These are phyloP conservation scores for Kuraishia borneana DNA, from an alignment of 805 yeast species.

Conservation along the genomic window DNA sequence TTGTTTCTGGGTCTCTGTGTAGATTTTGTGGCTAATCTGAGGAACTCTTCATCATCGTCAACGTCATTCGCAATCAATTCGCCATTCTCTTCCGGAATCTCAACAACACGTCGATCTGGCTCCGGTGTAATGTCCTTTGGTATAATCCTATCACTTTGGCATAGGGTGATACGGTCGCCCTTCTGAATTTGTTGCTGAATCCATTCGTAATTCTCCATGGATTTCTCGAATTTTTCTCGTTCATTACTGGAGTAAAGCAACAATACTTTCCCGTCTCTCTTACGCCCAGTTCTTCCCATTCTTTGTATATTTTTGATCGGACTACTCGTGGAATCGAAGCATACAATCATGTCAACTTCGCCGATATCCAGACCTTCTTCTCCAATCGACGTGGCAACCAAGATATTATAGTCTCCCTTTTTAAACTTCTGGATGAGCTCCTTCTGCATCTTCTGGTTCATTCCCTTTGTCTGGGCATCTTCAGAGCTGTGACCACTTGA, in stretches of 20 bases:
- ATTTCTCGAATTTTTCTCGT: slow-evolving; percentile 64
- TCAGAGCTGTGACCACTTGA: slow-evolving; percentile 43
- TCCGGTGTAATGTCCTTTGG: slow-evolving; percentile 47
- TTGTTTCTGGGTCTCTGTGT: slow-evolving; percentile 6
- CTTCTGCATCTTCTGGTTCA: slow-evolving; percentile 85
- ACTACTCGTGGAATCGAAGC: slow-evolving; percentile 87
- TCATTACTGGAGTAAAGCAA: slow-evolving; percentile 71
- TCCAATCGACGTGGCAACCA: slow-evolving; percentile 95
- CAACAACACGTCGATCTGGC: slow-evolving; percentile 45
- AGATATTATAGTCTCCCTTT: slow-evolving; percentile 58
- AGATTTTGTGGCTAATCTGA: slow-evolving; percentile 44
- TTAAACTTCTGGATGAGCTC: slow-evolving; percentile 67
- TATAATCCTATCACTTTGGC: slow-evolving; percentile 52
- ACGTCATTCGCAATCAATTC: slow-evolving; percentile 43
- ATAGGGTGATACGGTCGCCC: slow-evolving; percentile 30
- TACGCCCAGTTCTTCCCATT: slow-evolving; percentile 98
- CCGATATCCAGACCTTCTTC: slow-evolving; percentile 99
- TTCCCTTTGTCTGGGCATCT: slow-evolving; percentile 68
- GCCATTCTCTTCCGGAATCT: slow-evolving; percentile 61
- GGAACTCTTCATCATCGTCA: slow-evolving; percentile 44
- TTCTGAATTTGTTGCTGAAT: slow-evolving; percentile 61
- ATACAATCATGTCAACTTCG: slow-evolving; percentile 87
- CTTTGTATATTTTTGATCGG: slow-evolving; percentile 91
- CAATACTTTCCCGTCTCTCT: slow-evolving; percentile 76
- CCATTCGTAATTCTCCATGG: slow-evolving; percentile 73